A percentile compares a stretch with the other conserved stretches of the same genome.
phyloP scores from a whole-genome alignment of 148 eudicot genomes.

The Persicaria maculosa region DNA sequence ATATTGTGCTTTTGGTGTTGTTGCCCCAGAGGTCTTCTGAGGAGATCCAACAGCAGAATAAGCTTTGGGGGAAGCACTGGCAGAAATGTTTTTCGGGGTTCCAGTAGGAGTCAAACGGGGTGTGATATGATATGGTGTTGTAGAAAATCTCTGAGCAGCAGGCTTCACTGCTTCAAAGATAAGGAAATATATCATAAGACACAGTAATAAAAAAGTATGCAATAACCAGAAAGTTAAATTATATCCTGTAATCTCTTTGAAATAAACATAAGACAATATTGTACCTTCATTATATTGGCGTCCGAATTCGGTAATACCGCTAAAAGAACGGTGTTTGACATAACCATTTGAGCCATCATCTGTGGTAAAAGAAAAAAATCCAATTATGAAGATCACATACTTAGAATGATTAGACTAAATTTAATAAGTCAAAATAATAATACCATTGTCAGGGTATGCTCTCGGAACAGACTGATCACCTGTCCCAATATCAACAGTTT shows the following conservation, averaged over 20 bases:
- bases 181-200: background rate
- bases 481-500: slow-evolving; percentile 78
- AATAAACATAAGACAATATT: background rate
- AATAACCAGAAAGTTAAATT: background rate
- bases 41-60: slow-evolving; percentile 71
- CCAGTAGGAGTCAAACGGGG: slow-evolving; percentile 79
- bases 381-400: background rate
- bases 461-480: slow-evolving; percentile 70
- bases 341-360: slow-evolving; percentile 30
- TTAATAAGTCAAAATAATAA: background rate
- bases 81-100: slow-evolving; percentile 63
- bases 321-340: slow-evolving; percentile 34
- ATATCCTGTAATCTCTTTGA: background rate
- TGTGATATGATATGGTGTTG: slow-evolving; percentile 49
- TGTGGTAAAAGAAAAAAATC: background rate
- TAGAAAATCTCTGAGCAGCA: slow-evolving; percentile 45
- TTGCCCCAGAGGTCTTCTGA: slow-evolving; percentile 49
- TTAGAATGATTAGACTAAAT: background rate
- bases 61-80: slow-evolving; percentile 60
- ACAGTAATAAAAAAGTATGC: background rate
- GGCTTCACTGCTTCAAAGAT: slow-evolving; percentile 31
- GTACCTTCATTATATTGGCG: slow-evolving; percentile 48
- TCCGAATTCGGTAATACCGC: slow-evolving; percentile 44
- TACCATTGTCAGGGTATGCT: slow-evolving; percentile 48
- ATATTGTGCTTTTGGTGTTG: slow-evolving; percentile 58